Conservation (phyloP, 495 filamentous ascomycete species). For the Aspergillus bridgeri region DNA sequence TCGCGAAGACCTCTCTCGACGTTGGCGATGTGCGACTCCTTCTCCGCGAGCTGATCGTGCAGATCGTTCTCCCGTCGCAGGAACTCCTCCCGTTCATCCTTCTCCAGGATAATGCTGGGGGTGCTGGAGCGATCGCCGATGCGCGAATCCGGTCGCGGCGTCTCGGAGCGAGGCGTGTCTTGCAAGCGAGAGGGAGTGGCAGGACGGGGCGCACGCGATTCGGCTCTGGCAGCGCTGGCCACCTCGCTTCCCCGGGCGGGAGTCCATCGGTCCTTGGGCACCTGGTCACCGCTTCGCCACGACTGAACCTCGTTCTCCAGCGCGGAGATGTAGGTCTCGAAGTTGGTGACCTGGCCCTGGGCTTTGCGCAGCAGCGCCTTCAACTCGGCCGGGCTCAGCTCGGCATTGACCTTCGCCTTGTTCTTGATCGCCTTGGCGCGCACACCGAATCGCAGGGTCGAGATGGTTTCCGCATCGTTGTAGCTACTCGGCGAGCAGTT, state of each 20-base stretch:
- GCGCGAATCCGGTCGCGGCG: constrained; percentile 75
- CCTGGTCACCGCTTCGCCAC: constrained; percentile 84
- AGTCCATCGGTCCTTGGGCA: constrained; percentile 83
- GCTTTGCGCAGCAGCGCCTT: constrained; percentile 89
- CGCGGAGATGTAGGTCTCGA: constrained; percentile 78
- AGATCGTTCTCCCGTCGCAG: constrained; percentile 92
- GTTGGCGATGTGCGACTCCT: constrained; percentile 73
- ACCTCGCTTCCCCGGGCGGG: constrained; percentile 57
- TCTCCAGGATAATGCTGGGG: constrained; percentile 82
- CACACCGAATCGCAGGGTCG: constrained; percentile 92
- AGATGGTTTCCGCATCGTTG: constrained; percentile 93
- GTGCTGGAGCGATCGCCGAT: constrained; percentile 85
- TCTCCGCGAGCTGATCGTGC: constrained; percentile 93
- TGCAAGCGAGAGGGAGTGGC: constrained; percentile 80
- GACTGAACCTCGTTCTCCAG: constrained; percentile 79
- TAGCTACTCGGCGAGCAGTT: constrained; percentile 98
- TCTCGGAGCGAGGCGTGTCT: constrained; percentile 50
- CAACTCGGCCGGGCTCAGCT: constrained; percentile 90
- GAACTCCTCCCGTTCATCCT: constrained; percentile 96
- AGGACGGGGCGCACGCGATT: constrained; percentile 60
- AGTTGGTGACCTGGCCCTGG: constrained; percentile 82
- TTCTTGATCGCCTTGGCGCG: constrained; percentile 99
- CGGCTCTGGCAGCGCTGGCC: constrained; percentile 52
- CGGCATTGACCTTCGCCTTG: constrained; percentile 98
- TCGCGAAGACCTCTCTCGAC: constrained; percentile 76